Conservation (phyloP, 1,139 yeast species). For the Diutina catenulata region DNA sequence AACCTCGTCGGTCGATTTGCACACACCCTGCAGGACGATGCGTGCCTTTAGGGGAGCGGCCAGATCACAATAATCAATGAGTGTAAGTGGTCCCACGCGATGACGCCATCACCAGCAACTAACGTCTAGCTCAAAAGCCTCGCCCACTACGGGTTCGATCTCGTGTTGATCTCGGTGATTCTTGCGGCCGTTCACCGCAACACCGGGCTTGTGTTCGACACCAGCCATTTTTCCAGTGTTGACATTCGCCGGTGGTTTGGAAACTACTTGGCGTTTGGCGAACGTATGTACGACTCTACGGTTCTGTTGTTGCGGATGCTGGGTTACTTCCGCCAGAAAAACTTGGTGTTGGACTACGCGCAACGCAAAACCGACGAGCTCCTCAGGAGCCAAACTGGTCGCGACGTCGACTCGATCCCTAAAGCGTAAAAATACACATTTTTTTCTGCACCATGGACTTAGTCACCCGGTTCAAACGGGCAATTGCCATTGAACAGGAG, state of each 20-base stretch:
- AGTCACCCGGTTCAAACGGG: conserved; percentile 28
- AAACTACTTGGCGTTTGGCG: conserved; percentile 43
- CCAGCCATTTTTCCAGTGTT: conserved; percentile 32
- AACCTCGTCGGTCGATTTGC: no score
- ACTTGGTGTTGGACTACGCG: conserved; percentile 26
- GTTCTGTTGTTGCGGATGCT: conserved; percentile 26
- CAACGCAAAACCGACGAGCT: conserved; percentile 17
- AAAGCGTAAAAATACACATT: background rate
- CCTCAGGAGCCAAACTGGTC: conserved; percentile 3
- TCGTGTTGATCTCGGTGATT: conserved; percentile 48
- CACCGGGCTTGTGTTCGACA: conserved; percentile 46
- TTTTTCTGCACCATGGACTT: background rate
- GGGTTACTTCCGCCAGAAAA: conserved; percentile 34
- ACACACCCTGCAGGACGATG: no score
- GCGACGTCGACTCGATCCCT: background rate
- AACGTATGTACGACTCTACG: conserved; percentile 34
- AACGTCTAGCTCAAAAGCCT: conserved; percentile 1
- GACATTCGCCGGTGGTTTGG: conserved; percentile 44
- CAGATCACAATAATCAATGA: no score
- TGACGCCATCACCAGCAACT: background rate
- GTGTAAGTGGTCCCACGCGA: no score
- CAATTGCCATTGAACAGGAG: conserved; percentile 43
- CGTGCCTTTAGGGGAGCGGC: no score
- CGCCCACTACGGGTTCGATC: conserved; percentile 44
- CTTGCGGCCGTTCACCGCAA: conserved; percentile 56